These are phyloP conservation scores for Paramecium octaurelia DNA, from an alignment of 73 alveolate genomes.

Conservation along the genomic window DNA sequence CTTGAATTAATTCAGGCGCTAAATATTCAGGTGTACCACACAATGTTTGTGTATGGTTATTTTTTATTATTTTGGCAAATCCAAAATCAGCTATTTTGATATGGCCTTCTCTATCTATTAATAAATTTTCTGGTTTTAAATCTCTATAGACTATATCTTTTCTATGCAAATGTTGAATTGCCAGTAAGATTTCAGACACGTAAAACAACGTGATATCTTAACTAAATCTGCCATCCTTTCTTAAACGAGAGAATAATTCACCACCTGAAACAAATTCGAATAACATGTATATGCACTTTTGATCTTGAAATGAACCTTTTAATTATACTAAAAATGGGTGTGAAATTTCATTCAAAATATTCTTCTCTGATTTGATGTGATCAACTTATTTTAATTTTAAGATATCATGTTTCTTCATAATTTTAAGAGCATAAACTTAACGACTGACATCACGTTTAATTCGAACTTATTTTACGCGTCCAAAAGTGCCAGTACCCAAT, in stretches of 20 bases:
- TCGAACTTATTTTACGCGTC: slow-evolving; percentile 91
- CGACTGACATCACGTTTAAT: slow-evolving; percentile 62
- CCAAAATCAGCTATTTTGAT: slow-evolving; percentile 85
- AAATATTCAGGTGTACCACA: slow-evolving; percentile 79
- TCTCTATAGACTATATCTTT: slow-evolving; percentile 70
- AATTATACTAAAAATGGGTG: slow-evolving; percentile 64
- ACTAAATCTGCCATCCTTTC: slow-evolving; percentile 69
- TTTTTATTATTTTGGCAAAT: slow-evolving; percentile 68
- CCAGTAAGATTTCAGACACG: slow-evolving; percentile 67
- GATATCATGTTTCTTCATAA: slow-evolving; percentile 90
- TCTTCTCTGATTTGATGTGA: slow-evolving; percentile 63
- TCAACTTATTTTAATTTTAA: slow-evolving; percentile 82
- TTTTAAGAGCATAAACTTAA: slow-evolving; percentile 91
- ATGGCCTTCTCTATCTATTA: slow-evolving; percentile 78
- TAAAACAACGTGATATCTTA: slow-evolving; percentile 63
- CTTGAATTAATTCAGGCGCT: slow-evolving; percentile 78
- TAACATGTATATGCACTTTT: slow-evolving; percentile 57
- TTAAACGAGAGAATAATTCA: slow-evolving; percentile 61
- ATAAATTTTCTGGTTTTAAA: slow-evolving; percentile 76
- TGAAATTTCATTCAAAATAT: slow-evolving; percentile 15
- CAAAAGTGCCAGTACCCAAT: slow-evolving; percentile 96
- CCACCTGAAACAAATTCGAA: slow-evolving; percentile 76
- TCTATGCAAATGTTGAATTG: slow-evolving; percentile 68
- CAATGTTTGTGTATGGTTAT: slow-evolving; percentile 67
- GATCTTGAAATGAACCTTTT: slow-evolving; percentile 66